Evolutionary conservation across 1,284 basidiomycete genomes (phyloP), one percentile per base, ranked within the genome.

Genomic region (Sporisorium exsertum): DNA sequence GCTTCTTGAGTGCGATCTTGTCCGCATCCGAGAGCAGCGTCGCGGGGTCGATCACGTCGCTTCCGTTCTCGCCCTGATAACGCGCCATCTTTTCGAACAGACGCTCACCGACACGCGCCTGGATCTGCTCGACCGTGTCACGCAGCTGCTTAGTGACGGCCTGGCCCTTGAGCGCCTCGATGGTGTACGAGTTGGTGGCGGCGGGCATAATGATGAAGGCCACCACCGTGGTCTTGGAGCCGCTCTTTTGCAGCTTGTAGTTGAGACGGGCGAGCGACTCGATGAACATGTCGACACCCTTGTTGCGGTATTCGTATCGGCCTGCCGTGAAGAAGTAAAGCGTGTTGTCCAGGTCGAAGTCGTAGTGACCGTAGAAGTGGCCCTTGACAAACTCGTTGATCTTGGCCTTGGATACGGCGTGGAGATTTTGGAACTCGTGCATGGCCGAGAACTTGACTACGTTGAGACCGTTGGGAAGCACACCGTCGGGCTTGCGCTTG

Each of bases 191-290:
- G 84, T 96, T 93, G 8, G 94, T 97, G 7, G 93, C 88, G 3
- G 96, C 96, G 27, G 96, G 96, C 94, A 97, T 96, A 87, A 99
- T 98, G 87, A 99, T 94, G 88, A 99, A 99, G 0, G 96, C 96
- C 27, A 99, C 94, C 50, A 98, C 92, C 13, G 96, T 97, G 54
- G 88, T 89, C 84, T 91, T 92, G 32, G 92, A 92, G 9, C 90
- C 91, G 51, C 91, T 88, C 85, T 93, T 91, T 87, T 97, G 92
- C 45, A 98, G 89, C 32, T 91, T 91, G 86, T 92, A 91, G 87
- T 98, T 98, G 70, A 80, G 76, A 50, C 83, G 78, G 32, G 96
- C 95, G 63, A 99, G 90, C 29, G 93, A 91, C 87, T 99, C 96
- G 82, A 99, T 95, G 86, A 97, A 99, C 95, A 99, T 97, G 86